phyloP scores from a whole-genome alignment of 169 alveolate species.

The Neospora caninum region DNA sequence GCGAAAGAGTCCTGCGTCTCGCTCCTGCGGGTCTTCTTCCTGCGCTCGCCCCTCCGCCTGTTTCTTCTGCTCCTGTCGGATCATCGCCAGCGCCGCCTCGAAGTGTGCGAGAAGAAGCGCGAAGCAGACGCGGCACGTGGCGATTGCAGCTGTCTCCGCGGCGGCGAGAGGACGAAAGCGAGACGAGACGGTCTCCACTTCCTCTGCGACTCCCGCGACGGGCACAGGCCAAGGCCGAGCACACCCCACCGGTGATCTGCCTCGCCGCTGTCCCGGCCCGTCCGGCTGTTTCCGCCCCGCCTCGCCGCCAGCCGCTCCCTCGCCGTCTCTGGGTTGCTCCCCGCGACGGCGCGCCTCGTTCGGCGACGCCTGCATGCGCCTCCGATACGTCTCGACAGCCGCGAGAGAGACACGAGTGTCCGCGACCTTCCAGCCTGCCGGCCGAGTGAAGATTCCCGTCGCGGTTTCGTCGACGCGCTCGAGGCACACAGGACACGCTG shows the following conservation, averaged over 20 bases:
- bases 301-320: no score
- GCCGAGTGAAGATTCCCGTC: constrained; percentile 17
- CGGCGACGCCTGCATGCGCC: not conserved
- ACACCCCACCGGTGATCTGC: not conserved
- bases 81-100: not conserved
- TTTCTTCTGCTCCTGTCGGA: not conserved
- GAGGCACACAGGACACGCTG: constrained; percentile 38
- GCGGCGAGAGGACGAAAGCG: not conserved
- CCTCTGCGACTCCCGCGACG: not conserved
- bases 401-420: not conserved
- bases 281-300: no score
- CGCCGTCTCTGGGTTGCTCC: no score
- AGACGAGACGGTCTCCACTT: not conserved
- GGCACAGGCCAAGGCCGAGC: not conserved
- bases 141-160: constrained; percentile 24
- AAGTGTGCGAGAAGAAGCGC: not conserved
- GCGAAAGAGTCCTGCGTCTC: not conserved
- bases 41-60: not conserved
- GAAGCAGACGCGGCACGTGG: constrained; percentile 18
- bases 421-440: not conserved
- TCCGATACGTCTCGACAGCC: not conserved
- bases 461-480: constrained; percentile 31
- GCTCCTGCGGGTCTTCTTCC: not conserved
- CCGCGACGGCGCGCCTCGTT: no score
- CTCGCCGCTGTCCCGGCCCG: no score